Percentiles rank a stretch among this genome's conserved stretches.
Evolutionary conservation across 495 filamentous ascomycete genomes (phyloP).

Genomic region (Cenococcum geophilum): DNA sequence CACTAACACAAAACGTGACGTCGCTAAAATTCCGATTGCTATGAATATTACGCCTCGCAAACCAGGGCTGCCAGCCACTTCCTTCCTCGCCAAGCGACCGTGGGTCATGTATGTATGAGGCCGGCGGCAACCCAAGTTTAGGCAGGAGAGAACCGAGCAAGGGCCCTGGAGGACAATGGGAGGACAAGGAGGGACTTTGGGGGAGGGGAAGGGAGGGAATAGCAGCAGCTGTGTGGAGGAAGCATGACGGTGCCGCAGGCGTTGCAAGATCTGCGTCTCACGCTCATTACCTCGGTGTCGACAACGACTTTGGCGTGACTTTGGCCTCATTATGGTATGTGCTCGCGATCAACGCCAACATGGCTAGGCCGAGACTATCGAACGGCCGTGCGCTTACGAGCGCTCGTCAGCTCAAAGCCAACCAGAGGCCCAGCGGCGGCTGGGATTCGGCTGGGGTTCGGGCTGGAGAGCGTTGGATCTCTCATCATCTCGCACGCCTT

Average conservation of each 20-base stretch:
- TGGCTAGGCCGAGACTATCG: conserved; percentile 1
- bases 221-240: conserved; percentile 1
- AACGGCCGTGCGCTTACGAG: conserved; percentile 29
- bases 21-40: not conserved
- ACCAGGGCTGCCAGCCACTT: not conserved
- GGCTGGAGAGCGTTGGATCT: not conserved
- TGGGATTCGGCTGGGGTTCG: not conserved
- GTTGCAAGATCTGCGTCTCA: conserved; percentile 23
- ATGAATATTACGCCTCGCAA: conserved; percentile 1
- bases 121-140: conserved; percentile 4
- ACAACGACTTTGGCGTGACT: conserved; percentile 12
- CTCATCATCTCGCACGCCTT: not conserved
- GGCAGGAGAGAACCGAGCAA: not conserved
- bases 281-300: conserved; percentile 21
- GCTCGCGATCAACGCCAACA: not conserved
- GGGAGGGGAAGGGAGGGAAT: conserved; percentile 7
- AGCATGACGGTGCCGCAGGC: conserved; percentile 24
- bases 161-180: not conserved
- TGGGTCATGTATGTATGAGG: not conserved
- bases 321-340: too few species aligned
- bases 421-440: conserved; percentile 2
- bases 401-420: conserved; percentile 17
- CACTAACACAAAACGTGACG: conserved; percentile 29
- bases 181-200: not conserved
- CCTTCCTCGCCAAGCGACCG: not conserved